Conservation (phyloP, 345 rosid species). For the Populus euphratica region DNA sequence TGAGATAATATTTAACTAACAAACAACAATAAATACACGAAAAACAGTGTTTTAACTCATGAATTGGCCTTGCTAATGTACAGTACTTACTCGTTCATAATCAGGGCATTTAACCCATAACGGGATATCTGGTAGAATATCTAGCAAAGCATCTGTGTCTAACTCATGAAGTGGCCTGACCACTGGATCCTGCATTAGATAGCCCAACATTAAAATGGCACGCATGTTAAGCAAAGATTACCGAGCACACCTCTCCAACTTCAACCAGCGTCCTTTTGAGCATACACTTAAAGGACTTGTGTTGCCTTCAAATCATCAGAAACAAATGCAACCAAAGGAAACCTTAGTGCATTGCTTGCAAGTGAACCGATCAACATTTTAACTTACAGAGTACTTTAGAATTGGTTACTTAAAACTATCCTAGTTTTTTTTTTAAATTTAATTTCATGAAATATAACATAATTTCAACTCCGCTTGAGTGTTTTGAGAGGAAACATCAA, state of each 20-base stretch:
- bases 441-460: too few species aligned
- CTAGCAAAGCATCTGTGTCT: conserved; percentile 38
- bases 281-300: background rate
- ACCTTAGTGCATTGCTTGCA: background rate
- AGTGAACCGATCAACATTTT: background rate
- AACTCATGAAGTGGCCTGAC: conserved; percentile 46
- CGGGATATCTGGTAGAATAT: conserved; percentile 65
- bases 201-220: background rate
- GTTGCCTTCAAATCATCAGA: background rate
- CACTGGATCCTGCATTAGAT: conserved; percentile 49
- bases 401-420: background rate
- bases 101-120: conserved; percentile 77
- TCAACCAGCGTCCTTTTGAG: background rate
- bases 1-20: background rate
- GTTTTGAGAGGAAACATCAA: background rate
- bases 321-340: background rate
- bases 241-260: background rate
- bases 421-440: background rate
- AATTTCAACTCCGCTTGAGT: too few species aligned
- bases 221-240: background rate
- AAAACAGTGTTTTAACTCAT: background rate
- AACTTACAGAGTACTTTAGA: background rate
- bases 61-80: background rate
- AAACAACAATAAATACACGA: background rate
- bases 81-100: conserved; percentile 52